Evolutionary conservation across 2,329 filamentous ascomycete species (phyloP).

Genomic region (Pseudogymnoascus sp.): DNA sequence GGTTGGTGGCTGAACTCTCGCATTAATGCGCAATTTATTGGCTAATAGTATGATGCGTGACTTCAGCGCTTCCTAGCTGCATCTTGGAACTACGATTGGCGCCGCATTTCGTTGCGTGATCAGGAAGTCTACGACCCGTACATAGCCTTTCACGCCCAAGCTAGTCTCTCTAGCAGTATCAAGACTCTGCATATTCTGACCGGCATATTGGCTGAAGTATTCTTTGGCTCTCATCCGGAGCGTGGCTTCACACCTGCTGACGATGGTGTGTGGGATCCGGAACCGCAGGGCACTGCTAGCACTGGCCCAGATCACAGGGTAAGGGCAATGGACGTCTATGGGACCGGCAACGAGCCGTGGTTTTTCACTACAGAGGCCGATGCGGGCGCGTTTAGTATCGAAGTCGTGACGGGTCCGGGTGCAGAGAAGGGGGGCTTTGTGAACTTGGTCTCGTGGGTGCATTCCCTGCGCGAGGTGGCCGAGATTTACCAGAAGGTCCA

Average conservation of each 20-base stretch:
- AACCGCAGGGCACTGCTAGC: background rate
- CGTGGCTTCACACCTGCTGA: background rate
- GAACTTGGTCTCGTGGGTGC: constrained; percentile 6
- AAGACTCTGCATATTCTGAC: constrained; percentile 27
- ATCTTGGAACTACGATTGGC: constrained; percentile 30
- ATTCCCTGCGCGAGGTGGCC: constrained; percentile 12
- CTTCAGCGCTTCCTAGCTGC: constrained; percentile 21
- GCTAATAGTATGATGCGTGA: background rate
- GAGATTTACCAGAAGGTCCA: background rate
- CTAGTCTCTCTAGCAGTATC: constrained; percentile 22
- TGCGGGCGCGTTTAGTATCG: constrained; percentile 12
- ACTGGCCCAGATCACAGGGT: background rate
- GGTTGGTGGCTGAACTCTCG: background rate
- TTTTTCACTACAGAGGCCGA: constrained; percentile 9
- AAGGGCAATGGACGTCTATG: background rate
- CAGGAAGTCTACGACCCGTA: constrained; percentile 29
- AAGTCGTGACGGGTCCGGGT: constrained; percentile 9
- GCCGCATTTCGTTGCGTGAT: constrained; percentile 22
- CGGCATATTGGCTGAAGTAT: constrained; percentile 19
- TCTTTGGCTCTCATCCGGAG: background rate
- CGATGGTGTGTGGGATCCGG: background rate
- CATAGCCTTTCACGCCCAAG: constrained; percentile 28
- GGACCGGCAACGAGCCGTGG: background rate
- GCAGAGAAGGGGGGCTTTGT: constrained; percentile 9
- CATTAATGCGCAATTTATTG: background rate